Percentiles rank a stretch among this genome's conserved stretches.
Evolutionary conservation across 768 basidiomycete species (phyloP).

Genomic region (Fomitopsis serialis): DNA sequence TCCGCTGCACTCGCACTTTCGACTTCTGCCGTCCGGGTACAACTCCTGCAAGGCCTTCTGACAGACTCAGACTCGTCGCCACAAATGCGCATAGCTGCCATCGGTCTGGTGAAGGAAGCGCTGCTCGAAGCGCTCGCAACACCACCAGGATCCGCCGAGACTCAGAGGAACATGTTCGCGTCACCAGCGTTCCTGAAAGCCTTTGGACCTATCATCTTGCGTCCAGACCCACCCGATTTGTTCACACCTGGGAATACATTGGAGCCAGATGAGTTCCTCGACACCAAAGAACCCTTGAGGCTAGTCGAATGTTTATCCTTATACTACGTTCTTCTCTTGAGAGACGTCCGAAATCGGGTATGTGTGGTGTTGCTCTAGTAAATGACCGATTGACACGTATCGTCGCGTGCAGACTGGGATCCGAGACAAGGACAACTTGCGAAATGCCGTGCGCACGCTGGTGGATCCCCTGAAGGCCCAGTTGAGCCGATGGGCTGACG

Average conservation of each 20-base stretch:
- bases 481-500: conserved; percentile 13
- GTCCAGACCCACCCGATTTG: conserved; percentile 48
- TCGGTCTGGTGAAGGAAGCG: conserved; percentile 66
- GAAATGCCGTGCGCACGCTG: conserved; percentile 10
- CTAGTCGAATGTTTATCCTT: conserved; percentile 63
- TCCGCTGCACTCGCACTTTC: conserved; percentile 45
- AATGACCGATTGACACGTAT: not conserved
- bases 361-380: conserved; percentile 4
- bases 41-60: conserved; percentile 48
- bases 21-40: conserved; percentile 44
- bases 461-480: conserved; percentile 13
- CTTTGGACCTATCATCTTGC: conserved; percentile 58
- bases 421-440: conserved; percentile 14
- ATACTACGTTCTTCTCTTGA: conserved; percentile 56
- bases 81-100: conserved; percentile 64
- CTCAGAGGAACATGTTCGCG: conserved; percentile 39
- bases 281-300: conserved; percentile 53
- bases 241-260: conserved; percentile 25
- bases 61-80: conserved; percentile 44
- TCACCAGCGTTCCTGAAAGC: conserved; percentile 49
- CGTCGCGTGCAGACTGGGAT: conserved; percentile 23
- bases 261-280: conserved; percentile 39
- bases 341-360: conserved; percentile 58
- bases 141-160: conserved; percentile 6
- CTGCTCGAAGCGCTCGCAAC: conserved; percentile 45